phyloP scores from a whole-genome alignment of 2,329 filamentous ascomycete species.

The Aaosphaeria pasadenensis region DNA sequence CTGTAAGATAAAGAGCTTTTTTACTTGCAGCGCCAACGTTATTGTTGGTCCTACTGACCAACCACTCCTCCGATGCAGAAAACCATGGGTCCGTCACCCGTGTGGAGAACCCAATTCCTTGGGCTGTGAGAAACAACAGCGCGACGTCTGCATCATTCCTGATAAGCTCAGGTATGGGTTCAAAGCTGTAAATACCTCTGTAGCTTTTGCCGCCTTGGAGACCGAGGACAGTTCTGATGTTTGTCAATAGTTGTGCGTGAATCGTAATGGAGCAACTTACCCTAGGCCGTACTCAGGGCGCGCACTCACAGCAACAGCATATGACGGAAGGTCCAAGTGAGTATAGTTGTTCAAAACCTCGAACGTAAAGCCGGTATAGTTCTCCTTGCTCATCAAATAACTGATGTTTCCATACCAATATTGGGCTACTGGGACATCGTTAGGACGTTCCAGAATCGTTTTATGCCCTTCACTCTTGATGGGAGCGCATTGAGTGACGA shows the following conservation, averaged over 20 bases:
- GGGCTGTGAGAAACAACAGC: constrained; percentile 1
- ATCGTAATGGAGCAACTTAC: neutral
- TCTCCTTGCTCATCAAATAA: neutral
- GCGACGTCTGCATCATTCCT: neutral
- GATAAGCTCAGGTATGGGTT: neutral
- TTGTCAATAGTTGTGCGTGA: neutral
- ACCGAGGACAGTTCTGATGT: neutral
- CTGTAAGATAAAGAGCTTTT: constrained; percentile 1
- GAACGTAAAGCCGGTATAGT: neutral
- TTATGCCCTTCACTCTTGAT: neutral
- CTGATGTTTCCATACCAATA: neutral
- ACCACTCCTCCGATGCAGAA: constrained; percentile 1
- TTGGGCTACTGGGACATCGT: neutral
- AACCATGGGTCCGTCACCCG: constrained; percentile 1
- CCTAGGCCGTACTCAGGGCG: neutral
- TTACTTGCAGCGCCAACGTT: no score
- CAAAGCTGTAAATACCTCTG: neutral
- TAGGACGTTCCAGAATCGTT: neutral
- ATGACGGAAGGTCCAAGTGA: neutral
- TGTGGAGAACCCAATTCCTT: neutral
- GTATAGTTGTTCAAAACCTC: constrained; percentile 1
- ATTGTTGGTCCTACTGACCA: neutral
- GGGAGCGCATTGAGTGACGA: constrained; percentile 6
- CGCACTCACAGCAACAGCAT: neutral
- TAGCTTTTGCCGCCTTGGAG: neutral